Conservation (phyloP, 2,329 filamentous ascomycete species). For the Zalaria sp. region DNA sequence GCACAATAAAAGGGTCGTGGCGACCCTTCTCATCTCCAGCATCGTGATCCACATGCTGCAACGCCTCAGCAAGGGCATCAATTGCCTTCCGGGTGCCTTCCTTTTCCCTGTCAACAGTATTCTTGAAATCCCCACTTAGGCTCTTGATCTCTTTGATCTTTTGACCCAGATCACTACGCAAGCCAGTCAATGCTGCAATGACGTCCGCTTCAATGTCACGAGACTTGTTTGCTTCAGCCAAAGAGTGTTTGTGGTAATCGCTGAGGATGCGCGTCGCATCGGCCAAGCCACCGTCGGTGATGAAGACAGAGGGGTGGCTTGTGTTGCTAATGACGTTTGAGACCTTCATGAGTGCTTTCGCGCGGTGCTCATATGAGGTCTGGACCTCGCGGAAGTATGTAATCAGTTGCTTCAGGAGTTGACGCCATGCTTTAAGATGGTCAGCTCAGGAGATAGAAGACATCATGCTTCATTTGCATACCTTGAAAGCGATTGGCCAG, state of each 20-base stretch:
- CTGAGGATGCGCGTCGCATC: slow-evolving; percentile 73
- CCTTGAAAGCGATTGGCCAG: slow-evolving; percentile 81
- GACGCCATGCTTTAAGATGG: slow-evolving; percentile 67
- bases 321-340: slow-evolving; percentile 76
- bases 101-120: slow-evolving; percentile 89
- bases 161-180: slow-evolving; percentile 77
- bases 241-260: slow-evolving; percentile 67
- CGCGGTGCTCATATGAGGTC: slow-evolving; percentile 69
- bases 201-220: slow-evolving; percentile 86
- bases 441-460: background rate
- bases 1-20: slow-evolving; percentile 81
- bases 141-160: slow-evolving; percentile 96
- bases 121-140: slow-evolving; percentile 89
- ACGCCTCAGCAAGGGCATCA: slow-evolving; percentile 62
- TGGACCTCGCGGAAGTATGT: slow-evolving; percentile 89
- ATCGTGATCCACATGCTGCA: slow-evolving; percentile 70
- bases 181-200: slow-evolving; percentile 68
- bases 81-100: slow-evolving; percentile 70
- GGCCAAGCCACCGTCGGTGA: slow-evolving; percentile 68
- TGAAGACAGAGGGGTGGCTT: slow-evolving; percentile 58
- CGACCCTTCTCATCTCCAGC: slow-evolving; percentile 63
- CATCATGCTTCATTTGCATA: slow-evolving; percentile 31
- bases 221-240: slow-evolving; percentile 74
- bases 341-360: slow-evolving; percentile 70
- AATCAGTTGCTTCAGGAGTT: slow-evolving; percentile 87